Percentiles rank a stretch among this genome's conserved stretches.
Conservation (phyloP, 2,329 filamentous ascomycete genomes). For the Trichoderma sp. region DNA sequence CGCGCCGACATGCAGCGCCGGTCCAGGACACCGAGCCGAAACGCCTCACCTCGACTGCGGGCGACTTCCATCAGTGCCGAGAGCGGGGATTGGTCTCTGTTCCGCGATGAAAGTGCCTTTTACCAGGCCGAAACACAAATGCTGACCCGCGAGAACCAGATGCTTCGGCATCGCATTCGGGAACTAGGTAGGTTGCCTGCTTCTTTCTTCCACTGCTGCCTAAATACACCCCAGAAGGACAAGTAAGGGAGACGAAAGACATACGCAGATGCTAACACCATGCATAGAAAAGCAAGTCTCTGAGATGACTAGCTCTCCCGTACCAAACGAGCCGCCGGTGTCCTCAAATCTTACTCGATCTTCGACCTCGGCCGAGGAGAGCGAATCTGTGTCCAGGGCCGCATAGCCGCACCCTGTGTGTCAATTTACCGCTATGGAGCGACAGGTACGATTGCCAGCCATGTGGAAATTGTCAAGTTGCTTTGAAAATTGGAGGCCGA, state of each 20-base stretch:
- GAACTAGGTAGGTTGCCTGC: slow-evolving; percentile 63
- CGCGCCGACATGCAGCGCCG: slow-evolving; percentile 54
- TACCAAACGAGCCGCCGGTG: slow-evolving; percentile 6
- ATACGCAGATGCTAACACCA: not conserved
- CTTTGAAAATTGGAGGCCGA: not conserved
- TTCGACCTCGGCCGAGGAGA: slow-evolving; percentile 14
- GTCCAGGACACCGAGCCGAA: slow-evolving; percentile 58
- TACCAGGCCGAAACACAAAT: slow-evolving; percentile 82
- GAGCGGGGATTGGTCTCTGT: slow-evolving; percentile 58
- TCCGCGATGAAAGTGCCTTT: slow-evolving; percentile 73
- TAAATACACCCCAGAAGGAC: not conserved
- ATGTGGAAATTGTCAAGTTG: not conserved
- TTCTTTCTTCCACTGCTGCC: not conserved
- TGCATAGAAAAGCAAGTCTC: slow-evolving; percentile 11
- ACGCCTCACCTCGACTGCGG: slow-evolving; percentile 55
- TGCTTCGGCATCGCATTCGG: slow-evolving; percentile 71
- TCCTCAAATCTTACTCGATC: slow-evolving; percentile 23
- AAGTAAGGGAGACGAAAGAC: not conserved
- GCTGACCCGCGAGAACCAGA: slow-evolving; percentile 75
- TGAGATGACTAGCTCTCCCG: slow-evolving; percentile 1
- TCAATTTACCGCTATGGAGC: not conserved
- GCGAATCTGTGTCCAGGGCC: not conserved
- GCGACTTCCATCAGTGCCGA: slow-evolving; percentile 59
- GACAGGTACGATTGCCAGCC: not conserved
- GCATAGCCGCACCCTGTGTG: not conserved